phyloP scores from a whole-genome alignment of 495 filamentous ascomycete species.

The Trichoderma reesei region DNA sequence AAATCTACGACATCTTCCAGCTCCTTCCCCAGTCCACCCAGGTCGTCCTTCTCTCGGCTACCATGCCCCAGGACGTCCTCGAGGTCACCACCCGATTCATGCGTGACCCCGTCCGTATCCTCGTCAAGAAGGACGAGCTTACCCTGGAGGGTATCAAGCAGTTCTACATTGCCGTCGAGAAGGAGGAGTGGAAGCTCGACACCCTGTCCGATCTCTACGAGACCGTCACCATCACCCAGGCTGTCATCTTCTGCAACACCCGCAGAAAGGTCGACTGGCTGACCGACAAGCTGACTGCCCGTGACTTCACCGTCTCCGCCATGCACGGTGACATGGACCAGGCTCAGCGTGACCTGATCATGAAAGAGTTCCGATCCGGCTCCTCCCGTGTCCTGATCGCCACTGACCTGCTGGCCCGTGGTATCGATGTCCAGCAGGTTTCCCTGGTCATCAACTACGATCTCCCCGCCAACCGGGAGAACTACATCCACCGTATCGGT shows the following conservation, averaged over 20 bases:
- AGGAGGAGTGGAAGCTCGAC: conserved; percentile 99
- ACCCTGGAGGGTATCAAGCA: conserved; percentile 98
- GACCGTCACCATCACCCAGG: conserved; percentile 96
- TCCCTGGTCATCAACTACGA: conserved; percentile 99
- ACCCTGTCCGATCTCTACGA: conserved; percentile 99
- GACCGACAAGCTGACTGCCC: conserved; percentile 95
- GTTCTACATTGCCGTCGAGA: conserved; percentile 98
- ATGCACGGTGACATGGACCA: conserved; percentile 99
- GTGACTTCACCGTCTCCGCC: conserved; percentile 94
- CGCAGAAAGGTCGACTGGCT: conserved; percentile 99
- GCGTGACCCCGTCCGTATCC: conserved; percentile 94
- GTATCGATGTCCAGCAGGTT: conserved; percentile 99
- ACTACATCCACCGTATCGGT: conserved; percentile 98
- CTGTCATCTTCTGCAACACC: conserved; percentile 99
- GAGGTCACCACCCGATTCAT: conserved; percentile 99
- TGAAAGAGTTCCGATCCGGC: conserved; percentile 97
- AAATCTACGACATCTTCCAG: conserved; percentile 99
- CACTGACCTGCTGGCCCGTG: conserved; percentile 93
- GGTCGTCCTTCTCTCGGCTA: conserved; percentile 95
- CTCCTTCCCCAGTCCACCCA: conserved; percentile 93
- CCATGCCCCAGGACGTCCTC: conserved; percentile 92
- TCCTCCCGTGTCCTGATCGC: conserved; percentile 96
- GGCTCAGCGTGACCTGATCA: conserved; percentile 93
- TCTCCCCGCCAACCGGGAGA: conserved; percentile 95
- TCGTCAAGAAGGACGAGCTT: conserved; percentile 99